phyloP scores from a whole-genome alignment of 2,329 filamentous ascomycete species.

The Teratosphaeria pseudoeucalypti region DNA sequence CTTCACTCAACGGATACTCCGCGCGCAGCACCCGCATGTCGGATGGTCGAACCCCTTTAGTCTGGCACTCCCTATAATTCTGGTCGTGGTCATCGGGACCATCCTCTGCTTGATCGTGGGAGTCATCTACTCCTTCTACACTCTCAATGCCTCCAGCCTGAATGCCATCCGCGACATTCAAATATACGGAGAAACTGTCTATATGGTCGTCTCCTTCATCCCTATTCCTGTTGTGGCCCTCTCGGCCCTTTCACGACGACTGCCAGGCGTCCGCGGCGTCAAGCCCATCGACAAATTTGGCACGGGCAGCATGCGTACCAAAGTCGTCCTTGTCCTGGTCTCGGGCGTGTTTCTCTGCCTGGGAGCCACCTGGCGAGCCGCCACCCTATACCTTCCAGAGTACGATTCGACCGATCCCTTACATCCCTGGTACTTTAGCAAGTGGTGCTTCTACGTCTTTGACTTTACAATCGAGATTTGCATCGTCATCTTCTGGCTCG shows the following conservation, averaged over 20 bases:
- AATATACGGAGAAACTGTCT: constrained; percentile 14
- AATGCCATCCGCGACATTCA: constrained; percentile 5
- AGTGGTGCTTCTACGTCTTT: constrained; percentile 22
- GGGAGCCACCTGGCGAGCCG: constrained; percentile 18
- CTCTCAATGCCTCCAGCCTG: constrained; percentile 6
- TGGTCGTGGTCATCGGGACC: constrained; percentile 11
- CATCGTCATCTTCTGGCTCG: constrained; percentile 19
- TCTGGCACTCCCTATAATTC: constrained; percentile 10
- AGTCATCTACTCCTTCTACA: constrained; percentile 22
- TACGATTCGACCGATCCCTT: constrained; percentile 11
- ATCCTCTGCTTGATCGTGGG: constrained; percentile 19
- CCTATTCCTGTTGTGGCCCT: constrained; percentile 14
- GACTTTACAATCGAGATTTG: constrained; percentile 22
- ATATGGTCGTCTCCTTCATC: constrained; percentile 15
- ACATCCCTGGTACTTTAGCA: constrained; percentile 21
- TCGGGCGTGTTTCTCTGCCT: constrained; percentile 14
- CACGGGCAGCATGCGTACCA: constrained; percentile 11
- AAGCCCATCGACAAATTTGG: constrained; percentile 12
- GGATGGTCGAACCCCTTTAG: constrained; percentile 19
- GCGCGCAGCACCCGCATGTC: constrained; percentile 18
- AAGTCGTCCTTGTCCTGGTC: constrained; percentile 15
- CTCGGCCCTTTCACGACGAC: constrained; percentile 6
- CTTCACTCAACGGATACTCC: constrained; percentile 21
- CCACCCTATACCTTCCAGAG: constrained; percentile 13
- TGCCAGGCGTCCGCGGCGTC: not conserved